A percentile compares a stretch with the other conserved stretches of the same genome.
phyloP scores from a whole-genome alignment of 2,329 filamentous ascomycete genomes.

The Ceratocystis albifundus region DNA sequence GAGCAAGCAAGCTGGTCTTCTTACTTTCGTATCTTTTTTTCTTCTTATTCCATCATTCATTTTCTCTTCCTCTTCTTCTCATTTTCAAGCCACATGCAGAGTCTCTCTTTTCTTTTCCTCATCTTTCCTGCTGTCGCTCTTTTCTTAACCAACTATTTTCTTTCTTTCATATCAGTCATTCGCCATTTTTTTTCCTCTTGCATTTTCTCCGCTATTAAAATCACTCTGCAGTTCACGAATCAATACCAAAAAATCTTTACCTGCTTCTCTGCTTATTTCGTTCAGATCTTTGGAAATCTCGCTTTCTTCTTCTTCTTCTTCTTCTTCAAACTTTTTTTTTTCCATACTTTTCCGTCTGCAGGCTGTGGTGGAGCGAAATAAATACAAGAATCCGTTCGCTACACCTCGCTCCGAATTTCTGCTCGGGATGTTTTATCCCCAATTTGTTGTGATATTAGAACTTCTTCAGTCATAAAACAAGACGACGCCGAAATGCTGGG shows the following conservation, averaged over 20 bases:
- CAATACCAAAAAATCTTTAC: not conserved
- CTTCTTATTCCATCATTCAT: not conserved
- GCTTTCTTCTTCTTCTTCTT: not conserved
- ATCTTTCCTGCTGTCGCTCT: not conserved
- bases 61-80: not conserved
- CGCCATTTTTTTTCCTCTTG: not conserved
- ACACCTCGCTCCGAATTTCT: not conserved
- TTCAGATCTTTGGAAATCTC: not conserved
- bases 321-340: no score
- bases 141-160: not conserved
- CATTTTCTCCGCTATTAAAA: not conserved
- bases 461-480: not conserved
- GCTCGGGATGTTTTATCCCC: conserved; percentile 1
- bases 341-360: not conserved
- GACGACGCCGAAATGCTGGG: conserved; percentile 17
- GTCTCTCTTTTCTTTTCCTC: not conserved
- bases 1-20: conserved; percentile 12
- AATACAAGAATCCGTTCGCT: not conserved
- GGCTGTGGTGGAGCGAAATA: not conserved
- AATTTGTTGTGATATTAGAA: conserved; percentile 1
- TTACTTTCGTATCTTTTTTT: not conserved
- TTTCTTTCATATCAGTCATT: conserved; percentile 1
- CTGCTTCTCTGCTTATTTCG: not conserved
- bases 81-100: not conserved
- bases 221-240: not conserved